Evolutionary conservation across 371 early-diverging fungal genomes (phyloP), one percentile per base, ranked within the genome.

Genomic region (Actinomortierella ambigua): DNA sequence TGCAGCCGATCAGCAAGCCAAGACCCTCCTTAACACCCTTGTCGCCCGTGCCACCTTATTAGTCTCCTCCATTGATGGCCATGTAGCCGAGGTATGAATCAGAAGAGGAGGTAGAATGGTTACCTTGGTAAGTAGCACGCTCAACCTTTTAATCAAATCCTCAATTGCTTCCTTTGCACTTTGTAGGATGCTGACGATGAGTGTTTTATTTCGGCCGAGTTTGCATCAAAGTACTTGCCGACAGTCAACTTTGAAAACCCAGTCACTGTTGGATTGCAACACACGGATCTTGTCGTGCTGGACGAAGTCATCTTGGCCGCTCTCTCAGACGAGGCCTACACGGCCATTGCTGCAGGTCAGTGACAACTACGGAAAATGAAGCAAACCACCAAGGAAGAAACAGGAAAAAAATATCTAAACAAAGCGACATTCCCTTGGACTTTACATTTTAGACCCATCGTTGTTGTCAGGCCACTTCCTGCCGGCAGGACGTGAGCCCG

Each of bases 241-340:
- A 56, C 60, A 0, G 28, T 29, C 34, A 63, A 14, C 8, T 56
- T 73, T 50, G 73, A 66, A 39, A 59, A 20, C 39, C 67, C 53
- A n/a, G 48, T 66, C 14, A 55, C 62, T 22, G 60, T 77, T 58
- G 53, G 53, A 18, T 29, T 90, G 4, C 76, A 81, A 49, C 62
- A 68, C n/a, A 79, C 82, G 3, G 68, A 80, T 47, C 63, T 86
- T 42, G 81, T 88, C 18, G 86, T 85, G 52, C 69, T 90, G 51
- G 83, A 87, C 55, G 88, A 89, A 59, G 53, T 89, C 18, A 83
- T 89, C 49, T 50, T 91, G 50, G 88, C 85, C 23, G 90, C 90
- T 23, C 70, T 83, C 57, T 82, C 85, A 27, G 28, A 76, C 7
- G 68, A 64, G 9, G 82, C 89, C n/a, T 89, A 82, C 71, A 77